phyloP scores from a whole-genome alignment of 2,329 filamentous ascomycete genomes.

The Fusarium metavorans region DNA sequence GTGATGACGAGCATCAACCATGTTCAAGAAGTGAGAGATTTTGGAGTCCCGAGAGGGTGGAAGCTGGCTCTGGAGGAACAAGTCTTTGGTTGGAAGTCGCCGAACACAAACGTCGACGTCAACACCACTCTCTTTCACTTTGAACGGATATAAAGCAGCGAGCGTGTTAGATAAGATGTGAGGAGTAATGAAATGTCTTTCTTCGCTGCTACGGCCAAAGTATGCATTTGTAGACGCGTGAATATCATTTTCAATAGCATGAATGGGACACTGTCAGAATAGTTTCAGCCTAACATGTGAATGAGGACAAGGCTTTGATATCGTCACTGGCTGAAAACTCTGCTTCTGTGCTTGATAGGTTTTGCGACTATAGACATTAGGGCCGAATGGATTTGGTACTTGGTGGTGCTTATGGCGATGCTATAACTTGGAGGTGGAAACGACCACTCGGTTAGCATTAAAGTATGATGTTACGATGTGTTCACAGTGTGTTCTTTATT shows the following conservation, averaged over 20 bases:
- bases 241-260: background rate
- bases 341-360: background rate
- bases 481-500: too few species aligned
- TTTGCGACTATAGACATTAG: background rate
- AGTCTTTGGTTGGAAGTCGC: background rate
- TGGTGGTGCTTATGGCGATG: background rate
- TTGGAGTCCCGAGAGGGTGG: background rate
- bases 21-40: background rate
- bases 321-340: background rate
- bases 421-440: background rate
- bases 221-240: background rate
- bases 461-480: too few species aligned
- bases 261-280: background rate
- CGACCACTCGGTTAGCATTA: background rate
- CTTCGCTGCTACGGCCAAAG: too few species aligned
- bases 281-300: background rate
- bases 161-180: too few species aligned
- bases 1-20: background rate
- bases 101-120: background rate
- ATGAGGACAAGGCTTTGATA: background rate
- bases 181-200: background rate
- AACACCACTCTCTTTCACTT: background rate
- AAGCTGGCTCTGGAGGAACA: background rate
- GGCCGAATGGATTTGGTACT: background rate
- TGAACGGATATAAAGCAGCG: background rate